These are phyloP conservation scores for Schizosaccharomyces versatilis DNA, from an alignment of 1,139 yeast species.

Conservation along the genomic window DNA sequence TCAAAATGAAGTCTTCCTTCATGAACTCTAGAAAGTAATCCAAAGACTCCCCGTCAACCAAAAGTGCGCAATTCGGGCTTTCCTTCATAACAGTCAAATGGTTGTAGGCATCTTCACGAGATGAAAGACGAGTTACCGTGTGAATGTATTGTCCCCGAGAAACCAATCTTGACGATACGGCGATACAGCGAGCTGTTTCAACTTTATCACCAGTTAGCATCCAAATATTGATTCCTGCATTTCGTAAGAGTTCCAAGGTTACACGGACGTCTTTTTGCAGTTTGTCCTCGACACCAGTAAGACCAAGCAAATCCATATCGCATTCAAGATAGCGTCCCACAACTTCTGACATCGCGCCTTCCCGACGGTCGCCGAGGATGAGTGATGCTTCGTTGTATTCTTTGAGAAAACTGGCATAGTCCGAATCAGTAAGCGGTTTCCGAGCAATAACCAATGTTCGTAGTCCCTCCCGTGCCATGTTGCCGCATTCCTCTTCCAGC, in stretches of 20 bases:
- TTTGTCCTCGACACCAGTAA: slow-evolving; percentile 95
- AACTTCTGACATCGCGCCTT: slow-evolving; percentile 43
- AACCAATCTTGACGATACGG: slow-evolving; percentile 78
- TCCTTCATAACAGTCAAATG: slow-evolving; percentile 45
- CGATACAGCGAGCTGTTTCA: slow-evolving; percentile 92
- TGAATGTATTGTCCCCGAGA: slow-evolving; percentile 87
- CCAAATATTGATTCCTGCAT: slow-evolving; percentile 96
- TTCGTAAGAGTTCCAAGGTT: slow-evolving; percentile 72
- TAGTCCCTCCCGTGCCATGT: slow-evolving; percentile 95
- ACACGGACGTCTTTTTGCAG: slow-evolving; percentile 77
- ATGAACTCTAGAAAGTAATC: slow-evolving; percentile 42
- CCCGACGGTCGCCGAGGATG: slow-evolving; percentile 52
- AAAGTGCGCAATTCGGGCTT: slow-evolving; percentile 52
- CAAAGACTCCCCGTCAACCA: slow-evolving; percentile 87
- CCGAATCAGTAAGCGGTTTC: slow-evolving; percentile 34
- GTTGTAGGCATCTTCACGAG: slow-evolving; percentile 43
- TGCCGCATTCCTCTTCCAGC: slow-evolving; percentile 92
- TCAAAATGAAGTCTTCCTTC: slow-evolving; percentile 48
- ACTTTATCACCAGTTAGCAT: slow-evolving; percentile 98
- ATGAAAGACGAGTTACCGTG: slow-evolving; percentile 37
- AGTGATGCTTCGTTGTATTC: slow-evolving; percentile 53
- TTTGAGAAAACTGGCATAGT: slow-evolving; percentile 39
- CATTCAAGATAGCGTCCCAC: slow-evolving; percentile 52
- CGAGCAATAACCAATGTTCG: slow-evolving; percentile 85
- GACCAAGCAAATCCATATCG: slow-evolving; percentile 66